phyloP scores from a whole-genome alignment of 768 basidiomycete species.

The Tylopilus rubrobrunneus region DNA sequence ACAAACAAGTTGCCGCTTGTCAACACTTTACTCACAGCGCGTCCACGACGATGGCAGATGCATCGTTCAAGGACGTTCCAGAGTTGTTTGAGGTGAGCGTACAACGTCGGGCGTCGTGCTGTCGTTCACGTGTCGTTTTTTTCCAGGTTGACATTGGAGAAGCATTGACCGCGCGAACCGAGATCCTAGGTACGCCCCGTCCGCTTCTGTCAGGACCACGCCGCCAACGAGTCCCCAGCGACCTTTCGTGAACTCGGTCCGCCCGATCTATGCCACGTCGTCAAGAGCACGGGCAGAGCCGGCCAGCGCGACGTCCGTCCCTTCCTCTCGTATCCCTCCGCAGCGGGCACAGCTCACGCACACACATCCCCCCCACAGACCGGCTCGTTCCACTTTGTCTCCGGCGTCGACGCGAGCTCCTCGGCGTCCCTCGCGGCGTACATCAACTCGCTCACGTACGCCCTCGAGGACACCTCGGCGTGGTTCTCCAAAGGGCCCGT shows the following conservation, averaged over 20 bases:
- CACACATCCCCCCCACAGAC: conserved; percentile 43
- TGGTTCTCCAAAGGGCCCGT: conserved; percentile 86
- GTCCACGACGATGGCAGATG: conserved; percentile 50
- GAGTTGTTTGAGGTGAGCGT: conserved; percentile 86
- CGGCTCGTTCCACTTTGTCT: conserved; percentile 96
- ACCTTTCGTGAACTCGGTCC: conserved; percentile 97
- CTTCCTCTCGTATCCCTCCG: not conserved
- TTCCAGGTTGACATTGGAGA: conserved; percentile 84
- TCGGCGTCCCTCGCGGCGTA: conserved; percentile 97
- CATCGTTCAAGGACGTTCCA: conserved; percentile 88
- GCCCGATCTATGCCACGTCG: conserved; percentile 93
- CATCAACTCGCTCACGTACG: conserved; percentile 96
- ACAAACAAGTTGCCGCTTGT: conserved; percentile 8
- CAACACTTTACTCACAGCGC: not conserved
- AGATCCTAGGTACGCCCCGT: conserved; percentile 71
- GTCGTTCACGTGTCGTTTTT: conserved; percentile 1
- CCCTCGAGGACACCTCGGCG: conserved; percentile 83
- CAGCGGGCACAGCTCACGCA: not conserved
- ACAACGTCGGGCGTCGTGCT: not conserved
- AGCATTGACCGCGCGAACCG: conserved; percentile 83
- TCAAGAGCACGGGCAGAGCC: conserved; percentile 82
- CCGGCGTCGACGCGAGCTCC: conserved; percentile 97
- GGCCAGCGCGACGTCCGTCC: conserved; percentile 82
- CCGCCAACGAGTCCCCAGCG: conserved; percentile 42
- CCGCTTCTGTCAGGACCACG: not conserved